Percentiles rank a stretch among this genome's conserved stretches.
These are phyloP conservation scores for Ambispora gerdemannii DNA, from an alignment of 192 early-diverging fungal species.

Conservation along the genomic window DNA sequence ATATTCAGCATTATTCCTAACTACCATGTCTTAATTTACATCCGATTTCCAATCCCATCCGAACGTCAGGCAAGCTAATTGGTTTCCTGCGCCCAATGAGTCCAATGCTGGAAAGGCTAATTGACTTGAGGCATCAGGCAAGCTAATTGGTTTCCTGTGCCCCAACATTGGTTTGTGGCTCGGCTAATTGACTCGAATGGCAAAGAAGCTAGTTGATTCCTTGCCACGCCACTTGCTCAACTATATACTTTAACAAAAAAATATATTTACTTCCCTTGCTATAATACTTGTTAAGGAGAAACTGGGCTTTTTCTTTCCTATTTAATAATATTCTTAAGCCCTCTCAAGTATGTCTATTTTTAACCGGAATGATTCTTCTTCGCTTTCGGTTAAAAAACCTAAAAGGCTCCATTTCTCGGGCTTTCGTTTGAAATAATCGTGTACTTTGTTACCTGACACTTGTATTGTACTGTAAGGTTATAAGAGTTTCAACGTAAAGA, in stretches of 20 bases:
- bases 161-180: not conserved
- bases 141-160: no score
- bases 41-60: not conserved
- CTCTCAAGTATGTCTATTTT: not conserved
- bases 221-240: not conserved
- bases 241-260: conserved; percentile 1
- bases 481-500: no score
- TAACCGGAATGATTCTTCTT: no score
- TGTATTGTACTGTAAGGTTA: no score
- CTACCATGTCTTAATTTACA: not conserved
- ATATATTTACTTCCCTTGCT: not conserved
- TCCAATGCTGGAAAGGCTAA: not conserved
- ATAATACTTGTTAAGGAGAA: conserved; percentile 5
- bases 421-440: no score
- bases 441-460: no score
- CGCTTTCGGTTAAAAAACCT: no score
- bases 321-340: not conserved
- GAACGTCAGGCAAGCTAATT: no score
- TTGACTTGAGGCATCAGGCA: not conserved
- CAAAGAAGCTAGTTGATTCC: not conserved
- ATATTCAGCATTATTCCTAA: conserved; percentile 1
- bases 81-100: not conserved
- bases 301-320: not conserved
- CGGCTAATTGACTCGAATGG: not conserved
- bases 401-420: no score